These are phyloP conservation scores for Nakazawaea siamensis DNA, from an alignment of 805 yeast genomes.

Conservation along the genomic window DNA sequence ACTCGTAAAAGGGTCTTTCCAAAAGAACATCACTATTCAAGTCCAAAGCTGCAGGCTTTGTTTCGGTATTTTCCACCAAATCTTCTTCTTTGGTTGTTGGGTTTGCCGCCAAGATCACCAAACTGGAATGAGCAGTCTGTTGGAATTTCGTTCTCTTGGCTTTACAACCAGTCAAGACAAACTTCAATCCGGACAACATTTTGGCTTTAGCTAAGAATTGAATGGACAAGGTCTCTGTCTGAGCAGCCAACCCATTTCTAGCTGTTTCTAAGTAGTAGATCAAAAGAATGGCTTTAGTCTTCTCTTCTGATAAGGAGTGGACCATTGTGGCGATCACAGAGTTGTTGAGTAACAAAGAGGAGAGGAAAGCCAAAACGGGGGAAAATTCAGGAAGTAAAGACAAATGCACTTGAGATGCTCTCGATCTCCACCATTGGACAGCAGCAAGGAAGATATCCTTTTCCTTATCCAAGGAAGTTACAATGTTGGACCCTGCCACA, in stretches of 20 bases:
- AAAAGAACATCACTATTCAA: conserved; percentile 71
- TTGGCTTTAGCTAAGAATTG: conserved; percentile 50
- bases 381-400: conserved; percentile 60
- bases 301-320: conserved; percentile 13
- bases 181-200: conserved; percentile 48
- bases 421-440: conserved; percentile 67
- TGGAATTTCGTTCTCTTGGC: conserved; percentile 87
- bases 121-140: conserved; percentile 57
- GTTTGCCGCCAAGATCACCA: conserved; percentile 68
- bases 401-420: conserved; percentile 57
- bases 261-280: conserved; percentile 60
- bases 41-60: conserved; percentile 46
- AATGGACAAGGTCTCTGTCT: conserved; percentile 52
- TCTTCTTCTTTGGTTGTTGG: conserved; percentile 19
- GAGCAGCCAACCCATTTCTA: conserved; percentile 51
- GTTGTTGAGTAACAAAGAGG: conserved; percentile 30
- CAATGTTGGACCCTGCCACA: conserved; percentile 14
- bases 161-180: conserved; percentile 77
- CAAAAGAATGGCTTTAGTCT: conserved; percentile 31
- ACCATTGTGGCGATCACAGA: conserved; percentile 24
- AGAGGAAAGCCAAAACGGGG: conserved; percentile 28
- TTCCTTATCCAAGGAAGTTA: background rate
- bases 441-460: conserved; percentile 35
- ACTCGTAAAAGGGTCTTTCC: conserved; percentile 67
- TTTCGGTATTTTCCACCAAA: conserved; percentile 9